These are phyloP conservation scores for Russula vinacea DNA, from an alignment of 768 basidiomycete species.

Conservation along the genomic window DNA sequence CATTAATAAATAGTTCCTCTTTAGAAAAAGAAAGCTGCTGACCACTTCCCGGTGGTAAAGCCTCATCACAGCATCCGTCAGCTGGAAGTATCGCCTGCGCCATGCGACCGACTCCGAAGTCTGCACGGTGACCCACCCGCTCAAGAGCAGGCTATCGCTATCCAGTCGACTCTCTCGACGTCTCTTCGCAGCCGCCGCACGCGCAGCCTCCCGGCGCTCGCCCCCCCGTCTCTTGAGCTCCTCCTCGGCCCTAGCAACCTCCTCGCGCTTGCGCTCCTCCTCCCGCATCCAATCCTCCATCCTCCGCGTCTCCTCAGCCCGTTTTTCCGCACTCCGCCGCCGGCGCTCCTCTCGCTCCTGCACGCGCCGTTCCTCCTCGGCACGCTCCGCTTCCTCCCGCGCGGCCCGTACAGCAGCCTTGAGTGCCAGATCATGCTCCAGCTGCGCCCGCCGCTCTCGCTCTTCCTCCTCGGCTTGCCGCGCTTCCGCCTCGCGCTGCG, in stretches of 20 bases:
- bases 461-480: slow-evolving; percentile 18
- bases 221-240: slow-evolving; percentile 18
- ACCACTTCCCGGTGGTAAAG: slow-evolving; percentile 24
- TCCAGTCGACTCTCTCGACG: slow-evolving; percentile 19
- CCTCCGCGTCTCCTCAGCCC: slow-evolving; percentile 8
- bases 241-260: slow-evolving; percentile 15
- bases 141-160: slow-evolving; percentile 14
- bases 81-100: slow-evolving; percentile 29
- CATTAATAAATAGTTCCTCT: background rate
- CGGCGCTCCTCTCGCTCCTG: slow-evolving; percentile 22
- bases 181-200: slow-evolving; percentile 16
- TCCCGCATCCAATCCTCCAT: slow-evolving; percentile 20
- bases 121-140: slow-evolving; percentile 29
- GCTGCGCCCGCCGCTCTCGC: background rate
- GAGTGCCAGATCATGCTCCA: slow-evolving; percentile 21
- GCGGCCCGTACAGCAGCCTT: slow-evolving; percentile 7
- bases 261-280: slow-evolving; percentile 11
- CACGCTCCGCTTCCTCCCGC: slow-evolving; percentile 20
- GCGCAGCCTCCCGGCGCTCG: slow-evolving; percentile 17
- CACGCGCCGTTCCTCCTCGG: slow-evolving; percentile 13
- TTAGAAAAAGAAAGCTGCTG: background rate
- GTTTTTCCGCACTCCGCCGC: slow-evolving; percentile 20
- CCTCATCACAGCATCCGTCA: slow-evolving; percentile 17
- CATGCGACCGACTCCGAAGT: slow-evolving; percentile 20
- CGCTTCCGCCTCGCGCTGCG: slow-evolving; percentile 17